Base-by-base conservation (phyloP, 805 yeast genomes). In the Nakazawaea wickerhamii region DNA sequence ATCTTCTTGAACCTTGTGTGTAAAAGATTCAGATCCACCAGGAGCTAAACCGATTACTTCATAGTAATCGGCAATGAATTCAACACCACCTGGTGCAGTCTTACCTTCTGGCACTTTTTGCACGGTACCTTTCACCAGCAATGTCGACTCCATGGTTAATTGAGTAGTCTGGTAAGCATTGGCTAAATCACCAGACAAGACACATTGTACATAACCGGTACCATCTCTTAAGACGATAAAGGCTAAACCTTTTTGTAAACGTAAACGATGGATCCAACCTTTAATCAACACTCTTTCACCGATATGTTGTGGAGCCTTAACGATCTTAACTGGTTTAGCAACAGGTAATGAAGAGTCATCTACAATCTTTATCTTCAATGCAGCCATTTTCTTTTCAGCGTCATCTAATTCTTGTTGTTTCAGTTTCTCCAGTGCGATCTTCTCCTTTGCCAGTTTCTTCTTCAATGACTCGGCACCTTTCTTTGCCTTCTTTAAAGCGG, bases 191-290 rank as follows among this genome's bases (percentile, higher is more conserved):
- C 98, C 99, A 35, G 83, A 65, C 43, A 93, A 70, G 31, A 93
- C 91, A 57, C 87, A 73, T 69, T 93, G 99, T 48, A 93, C 60
- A 63, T 59, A 89, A 2, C 98, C 98, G 30, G 91, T 71, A 54
- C 99, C 99, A 61, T 93, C 99, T 71, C 99, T 83, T 57, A 93
- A 70, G 32, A 95, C 93, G 45, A 95, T 61, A 61, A 93, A 93
- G 14, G 84, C 93, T 36, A 88, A 75, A 36, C 95, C 96, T 70
- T 95, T 93, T 65, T 93, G 98, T 34, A 79, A 54, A 64, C 99
- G 82, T 55, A 95, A 72, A 62, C 99, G 83, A 65, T 93, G 99
- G 48, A 93, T 74, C 99, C 99, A 93, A 48, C 99, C 99, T 50
- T 79, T 80, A 34, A 91, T 82, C 43, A 71, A 60, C 41, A 88